These are phyloP conservation scores for Magnusiomyces suaveolens DNA, from an alignment of 1,139 yeast genomes.

Conservation along the genomic window DNA sequence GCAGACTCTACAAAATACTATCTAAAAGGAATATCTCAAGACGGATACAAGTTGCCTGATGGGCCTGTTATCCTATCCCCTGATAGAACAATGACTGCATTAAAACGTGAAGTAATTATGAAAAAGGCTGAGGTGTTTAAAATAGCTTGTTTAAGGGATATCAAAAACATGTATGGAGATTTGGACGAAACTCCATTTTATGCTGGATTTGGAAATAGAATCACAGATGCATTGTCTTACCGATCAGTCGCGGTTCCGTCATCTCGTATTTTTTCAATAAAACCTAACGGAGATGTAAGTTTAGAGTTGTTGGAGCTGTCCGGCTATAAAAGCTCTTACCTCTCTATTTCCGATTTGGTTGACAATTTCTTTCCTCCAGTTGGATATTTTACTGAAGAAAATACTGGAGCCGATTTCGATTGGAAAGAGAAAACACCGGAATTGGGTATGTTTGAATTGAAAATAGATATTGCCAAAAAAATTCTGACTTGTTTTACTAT, in stretches of 20 bases:
- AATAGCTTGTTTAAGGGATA: conserved; percentile 91
- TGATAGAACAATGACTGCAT: conserved; percentile 93
- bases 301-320: conserved; percentile 93
- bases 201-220: conserved; percentile 96
- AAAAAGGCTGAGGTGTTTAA: conserved; percentile 96
- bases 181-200: conserved; percentile 61
- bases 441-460: conserved; percentile 45
- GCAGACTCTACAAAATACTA: conserved; percentile 90
- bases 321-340: conserved; percentile 80
- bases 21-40: conserved; percentile 66
- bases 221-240: conserved; percentile 93
- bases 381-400: conserved; percentile 27
- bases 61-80: conserved; percentile 97
- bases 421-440: conserved; percentile 81
- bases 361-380: conserved; percentile 94
- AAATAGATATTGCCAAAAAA: conserved; percentile 14
- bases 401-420: conserved; percentile 71
- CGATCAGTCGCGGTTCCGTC: conserved; percentile 91
- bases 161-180: conserved; percentile 48
- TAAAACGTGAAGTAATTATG: conserved; percentile 80
- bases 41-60: conserved; percentile 59
- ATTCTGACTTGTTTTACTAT: conserved; percentile 17
- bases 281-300: conserved; percentile 94
- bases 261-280: conserved; percentile 89
- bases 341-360: conserved; percentile 84